Evolutionary conservation across 2,329 filamentous ascomycete genomes (phyloP), one percentile per base, ranked within the genome.

Genomic region (Hortaea werneckii): DNA sequence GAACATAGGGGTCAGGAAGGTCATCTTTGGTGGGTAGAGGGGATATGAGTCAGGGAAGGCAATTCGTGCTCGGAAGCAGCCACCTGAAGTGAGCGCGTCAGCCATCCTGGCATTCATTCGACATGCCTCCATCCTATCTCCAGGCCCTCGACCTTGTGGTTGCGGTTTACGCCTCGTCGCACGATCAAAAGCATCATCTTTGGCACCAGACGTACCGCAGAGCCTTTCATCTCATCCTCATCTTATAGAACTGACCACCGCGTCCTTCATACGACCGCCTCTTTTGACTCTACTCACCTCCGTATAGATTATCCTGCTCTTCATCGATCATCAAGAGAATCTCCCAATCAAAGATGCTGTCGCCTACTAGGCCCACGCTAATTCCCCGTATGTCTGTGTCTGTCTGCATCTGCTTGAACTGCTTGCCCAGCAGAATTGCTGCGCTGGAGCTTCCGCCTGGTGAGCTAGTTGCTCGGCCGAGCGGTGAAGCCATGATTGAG

Each of bases 321-420:
- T 94, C 88, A 51, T 80, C 87, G 54, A 96, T 90, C 90, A 98
- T 96, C 50, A 98, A 79, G 85, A 95, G 95, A 13, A 96, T 88
- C 67, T 96, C 89, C 92, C 92, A 98, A 71, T 94, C 85, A 55
- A 95, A 95, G 7, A 96, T 81, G 64, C 94, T 84, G 65, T 85
- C 85, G 59, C 83, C 81, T 43, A 89, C 81, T 38, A 98, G 73
- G 0, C 92, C 92, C 59, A 87, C 94, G 51, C 88, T 95, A 61
- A 96, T 95, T 44, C 90, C 92, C 0, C 87, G 87, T 40, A 96
- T 84, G 66, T 95, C 88, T 63, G 88, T 90, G 65, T 87, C 83
- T 26, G 77, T 80, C 68, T 94, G 87, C 80, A 98, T 96, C 64
- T 94, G 83, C 72, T 94, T 94, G 54, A 96, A 79, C 69, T 96